Percentiles rank a stretch among this genome's conserved stretches.
Evolutionary conservation across 805 yeast genomes (phyloP).

Genomic region (Alloascoidea africana): DNA sequence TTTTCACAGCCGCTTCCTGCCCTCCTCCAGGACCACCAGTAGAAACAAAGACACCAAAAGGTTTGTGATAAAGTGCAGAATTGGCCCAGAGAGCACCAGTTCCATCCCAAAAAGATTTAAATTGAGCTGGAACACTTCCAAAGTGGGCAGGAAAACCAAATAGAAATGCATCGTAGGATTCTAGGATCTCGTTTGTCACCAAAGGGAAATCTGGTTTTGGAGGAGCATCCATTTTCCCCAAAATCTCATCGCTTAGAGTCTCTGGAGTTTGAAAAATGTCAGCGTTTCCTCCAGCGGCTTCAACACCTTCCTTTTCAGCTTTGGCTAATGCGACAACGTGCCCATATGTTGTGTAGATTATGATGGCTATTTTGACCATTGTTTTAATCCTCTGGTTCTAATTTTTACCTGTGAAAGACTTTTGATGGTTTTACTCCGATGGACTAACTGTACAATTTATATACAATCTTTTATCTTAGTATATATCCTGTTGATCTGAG

Average conservation of each 20-base stretch:
- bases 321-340: constrained; percentile 60
- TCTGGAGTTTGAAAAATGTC: constrained; percentile 65
- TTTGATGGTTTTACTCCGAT: no score
- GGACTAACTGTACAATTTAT: no score
- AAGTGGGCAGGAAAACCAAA: constrained; percentile 82
- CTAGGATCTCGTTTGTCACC: constrained; percentile 43
- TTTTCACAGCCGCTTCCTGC: constrained; percentile 56
- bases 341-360: constrained; percentile 64
- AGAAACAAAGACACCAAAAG: constrained; percentile 56
- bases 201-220: constrained; percentile 47
- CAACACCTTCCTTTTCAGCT: constrained; percentile 52
- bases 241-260: constrained; percentile 47
- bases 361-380: constrained; percentile 31
- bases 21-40: constrained; percentile 76
- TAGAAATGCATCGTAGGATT: constrained; percentile 61
- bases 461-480: no score
- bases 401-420: no score
- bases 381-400: no score
- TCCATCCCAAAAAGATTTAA: constrained; percentile 60
- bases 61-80: constrained; percentile 62
- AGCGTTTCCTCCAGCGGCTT: constrained; percentile 52
- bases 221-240: constrained; percentile 46
- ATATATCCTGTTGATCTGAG: no score
- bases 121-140: constrained; percentile 71
- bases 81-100: constrained; percentile 71